Conservation (phyloP, 2,329 filamentous ascomycete species). For the Trichophyton benhamiae region DNA sequence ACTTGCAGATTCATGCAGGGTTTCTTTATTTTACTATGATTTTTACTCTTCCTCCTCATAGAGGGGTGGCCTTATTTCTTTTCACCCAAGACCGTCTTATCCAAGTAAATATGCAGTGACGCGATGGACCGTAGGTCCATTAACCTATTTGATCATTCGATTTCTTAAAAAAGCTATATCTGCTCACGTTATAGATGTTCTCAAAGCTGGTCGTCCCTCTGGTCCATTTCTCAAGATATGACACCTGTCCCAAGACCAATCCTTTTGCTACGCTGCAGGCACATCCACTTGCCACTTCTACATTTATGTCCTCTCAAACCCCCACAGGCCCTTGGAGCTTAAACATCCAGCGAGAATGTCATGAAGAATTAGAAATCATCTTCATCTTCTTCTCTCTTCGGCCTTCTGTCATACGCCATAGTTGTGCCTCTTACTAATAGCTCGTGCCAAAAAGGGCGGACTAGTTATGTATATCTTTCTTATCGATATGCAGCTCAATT, state of each 20-base stretch:
- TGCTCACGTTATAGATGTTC: neutral
- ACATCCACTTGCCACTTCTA: neutral
- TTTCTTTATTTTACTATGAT: neutral
- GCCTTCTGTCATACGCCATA: neutral
- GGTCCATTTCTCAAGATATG: neutral
- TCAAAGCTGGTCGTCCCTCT: neutral
- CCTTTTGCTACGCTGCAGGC: neutral
- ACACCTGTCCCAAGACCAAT: neutral
- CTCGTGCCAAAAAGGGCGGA: neutral
- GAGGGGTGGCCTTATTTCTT: neutral
- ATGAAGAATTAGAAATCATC: neutral
- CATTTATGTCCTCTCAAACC: neutral
- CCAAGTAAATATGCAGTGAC: neutral
- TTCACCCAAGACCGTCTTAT: neutral
- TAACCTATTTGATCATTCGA: slow-evolving; percentile 1
- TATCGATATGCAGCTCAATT: neutral
- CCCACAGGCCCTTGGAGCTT: neutral
- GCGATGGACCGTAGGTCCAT: neutral
- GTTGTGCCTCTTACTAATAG: neutral
- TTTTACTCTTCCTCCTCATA: neutral
- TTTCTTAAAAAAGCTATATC: neutral
- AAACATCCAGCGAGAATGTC: neutral
- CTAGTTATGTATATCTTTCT: neutral
- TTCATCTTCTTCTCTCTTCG: neutral
- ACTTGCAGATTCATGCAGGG: slow-evolving; percentile 3